Evolutionary conservation across 805 yeast genomes (phyloP).

Genomic region (Wickerhamomyces sydowiorum): DNA sequence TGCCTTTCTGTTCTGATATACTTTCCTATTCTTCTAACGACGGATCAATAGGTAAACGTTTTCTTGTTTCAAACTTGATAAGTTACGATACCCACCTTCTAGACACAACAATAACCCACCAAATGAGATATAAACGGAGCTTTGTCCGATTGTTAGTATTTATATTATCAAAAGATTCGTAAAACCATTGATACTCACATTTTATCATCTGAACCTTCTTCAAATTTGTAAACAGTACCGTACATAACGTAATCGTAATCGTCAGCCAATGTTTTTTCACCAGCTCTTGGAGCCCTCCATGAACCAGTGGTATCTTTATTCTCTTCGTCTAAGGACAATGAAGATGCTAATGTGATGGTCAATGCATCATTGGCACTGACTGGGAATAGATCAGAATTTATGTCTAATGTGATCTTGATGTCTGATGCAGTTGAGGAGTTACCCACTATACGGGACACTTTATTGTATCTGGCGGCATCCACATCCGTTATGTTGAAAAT

Average conservation of each 20-base stretch:
- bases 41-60: slow-evolving; percentile 88
- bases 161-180: too few species aligned
- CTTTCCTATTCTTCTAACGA: slow-evolving; percentile 23
- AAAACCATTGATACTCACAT: slow-evolving; percentile 24
- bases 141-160: slow-evolving; percentile 3
- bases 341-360: slow-evolving; percentile 81
- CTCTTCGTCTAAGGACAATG: slow-evolving; percentile 50
- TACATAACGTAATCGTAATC: slow-evolving; percentile 98
- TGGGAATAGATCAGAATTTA: slow-evolving; percentile 90
- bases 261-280: slow-evolving; percentile 84
- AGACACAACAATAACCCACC: slow-evolving; percentile 92
- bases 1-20: neutral
- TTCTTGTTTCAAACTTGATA: slow-evolving; percentile 88
- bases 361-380: slow-evolving; percentile 69
- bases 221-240: slow-evolving; percentile 95
- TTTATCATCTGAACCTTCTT: slow-evolving; percentile 64
- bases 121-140: slow-evolving; percentile 89
- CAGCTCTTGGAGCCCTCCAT: slow-evolving; percentile 63
- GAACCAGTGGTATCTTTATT: slow-evolving; percentile 39
- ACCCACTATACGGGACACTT: slow-evolving; percentile 84
- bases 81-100: slow-evolving; percentile 90
- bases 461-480: slow-evolving; percentile 87
- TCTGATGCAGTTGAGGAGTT: slow-evolving; percentile 77
- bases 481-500: slow-evolving; percentile 80
- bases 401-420: slow-evolving; percentile 78